Evolutionary conservation across 768 basidiomycete genomes (phyloP).

Genomic region (Termitomyces titanicus): DNA sequence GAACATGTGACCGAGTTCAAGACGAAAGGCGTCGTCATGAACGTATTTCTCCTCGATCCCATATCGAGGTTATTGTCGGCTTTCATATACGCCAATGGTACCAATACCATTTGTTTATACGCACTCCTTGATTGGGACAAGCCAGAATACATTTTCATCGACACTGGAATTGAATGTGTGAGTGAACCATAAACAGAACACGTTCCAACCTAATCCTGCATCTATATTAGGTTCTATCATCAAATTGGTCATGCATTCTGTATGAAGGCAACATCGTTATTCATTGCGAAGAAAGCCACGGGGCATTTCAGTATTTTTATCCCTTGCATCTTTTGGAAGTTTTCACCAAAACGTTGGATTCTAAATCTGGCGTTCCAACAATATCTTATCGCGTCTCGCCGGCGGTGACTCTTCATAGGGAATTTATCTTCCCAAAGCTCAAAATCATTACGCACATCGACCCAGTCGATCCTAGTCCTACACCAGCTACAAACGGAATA

Average conservation of each 20-base stretch:
- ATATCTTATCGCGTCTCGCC: conserved; percentile 41
- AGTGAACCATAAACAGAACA: conserved; percentile 23
- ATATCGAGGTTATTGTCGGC: conserved; percentile 56
- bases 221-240: conserved; percentile 48
- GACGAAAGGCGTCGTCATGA: conserved; percentile 70
- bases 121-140: conserved; percentile 65
- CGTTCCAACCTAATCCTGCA: neutral
- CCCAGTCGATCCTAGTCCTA: no score
- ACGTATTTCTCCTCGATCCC: conserved; percentile 72
- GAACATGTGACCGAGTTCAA: conserved; percentile 59
- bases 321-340: conserved; percentile 41
- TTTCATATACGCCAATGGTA: conserved; percentile 57
- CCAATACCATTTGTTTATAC: conserved; percentile 58
- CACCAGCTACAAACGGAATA: neutral
- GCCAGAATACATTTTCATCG: conserved; percentile 65
- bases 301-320: conserved; percentile 68
- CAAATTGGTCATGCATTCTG: conserved; percentile 77
- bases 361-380: conserved; percentile 30
- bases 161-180: conserved; percentile 72
- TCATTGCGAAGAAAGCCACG: conserved; percentile 67
- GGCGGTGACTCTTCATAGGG: conserved; percentile 44
- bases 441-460: neutral
- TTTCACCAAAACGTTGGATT: conserved; percentile 25
- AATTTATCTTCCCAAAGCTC: conserved; percentile 44
- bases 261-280: conserved; percentile 65